Conservation (phyloP, 176 grass and related monocot species). For the Musa schizocarpa region DNA sequence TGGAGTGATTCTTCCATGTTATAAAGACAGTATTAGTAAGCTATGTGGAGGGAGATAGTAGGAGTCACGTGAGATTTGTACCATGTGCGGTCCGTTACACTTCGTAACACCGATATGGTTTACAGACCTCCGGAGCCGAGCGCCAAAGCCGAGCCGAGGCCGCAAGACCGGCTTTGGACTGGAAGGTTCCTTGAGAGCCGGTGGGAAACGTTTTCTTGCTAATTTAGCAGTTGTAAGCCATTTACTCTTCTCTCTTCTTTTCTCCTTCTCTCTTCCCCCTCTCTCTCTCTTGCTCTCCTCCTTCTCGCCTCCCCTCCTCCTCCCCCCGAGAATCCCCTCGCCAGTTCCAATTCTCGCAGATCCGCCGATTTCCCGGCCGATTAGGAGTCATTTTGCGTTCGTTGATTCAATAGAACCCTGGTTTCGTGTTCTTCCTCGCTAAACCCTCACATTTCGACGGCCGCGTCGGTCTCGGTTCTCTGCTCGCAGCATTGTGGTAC, state of each 20-base stretch:
- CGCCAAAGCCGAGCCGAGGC: background rate
- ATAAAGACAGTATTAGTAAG: too few relatives aligned
- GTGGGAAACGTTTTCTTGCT: background rate
- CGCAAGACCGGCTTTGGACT: background rate
- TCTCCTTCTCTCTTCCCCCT: background rate
- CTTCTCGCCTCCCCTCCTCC: background rate
- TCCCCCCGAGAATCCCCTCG: background rate
- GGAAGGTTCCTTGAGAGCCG: background rate
- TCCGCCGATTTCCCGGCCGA: background rate
- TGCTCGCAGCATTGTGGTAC: background rate
- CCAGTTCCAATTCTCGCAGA: background rate
- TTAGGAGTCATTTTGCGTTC: background rate
- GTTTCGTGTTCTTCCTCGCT: background rate
- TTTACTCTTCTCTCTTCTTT: background rate
- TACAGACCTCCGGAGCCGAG: too few relatives aligned
- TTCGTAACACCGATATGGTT: too few relatives aligned
- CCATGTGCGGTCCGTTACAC: too few relatives aligned
- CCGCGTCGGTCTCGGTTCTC: background rate
- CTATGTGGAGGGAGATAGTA: too few relatives aligned
- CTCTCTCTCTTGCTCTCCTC: background rate
- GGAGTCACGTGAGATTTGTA: too few relatives aligned
- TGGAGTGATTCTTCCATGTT: too few relatives aligned
- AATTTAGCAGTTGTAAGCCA: constrained; percentile 3
- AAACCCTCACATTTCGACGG: background rate
- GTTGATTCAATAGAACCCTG: background rate